phyloP scores from a whole-genome alignment of 1,139 yeast genomes.

The Candida buenavistaensis region DNA sequence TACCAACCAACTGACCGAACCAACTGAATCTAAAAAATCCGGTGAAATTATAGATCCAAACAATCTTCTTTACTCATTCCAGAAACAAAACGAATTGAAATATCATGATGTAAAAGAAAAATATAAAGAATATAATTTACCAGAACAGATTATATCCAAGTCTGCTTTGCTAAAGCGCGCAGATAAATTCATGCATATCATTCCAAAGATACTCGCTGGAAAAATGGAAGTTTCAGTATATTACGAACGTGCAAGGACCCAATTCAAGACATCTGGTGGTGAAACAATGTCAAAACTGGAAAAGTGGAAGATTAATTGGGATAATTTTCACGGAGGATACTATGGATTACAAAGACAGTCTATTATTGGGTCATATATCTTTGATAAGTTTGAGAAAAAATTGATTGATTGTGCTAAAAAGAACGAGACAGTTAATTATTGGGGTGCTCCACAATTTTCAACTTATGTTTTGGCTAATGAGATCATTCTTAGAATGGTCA shows the following conservation, averaged over 20 bases:
- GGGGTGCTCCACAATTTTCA: slow-evolving; percentile 59
- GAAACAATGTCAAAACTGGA: slow-evolving; percentile 50
- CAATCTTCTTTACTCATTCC: slow-evolving; percentile 11
- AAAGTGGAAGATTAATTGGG: slow-evolving; percentile 47
- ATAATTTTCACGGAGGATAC: slow-evolving; percentile 57
- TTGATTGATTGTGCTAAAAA: slow-evolving; percentile 24
- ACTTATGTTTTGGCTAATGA: slow-evolving; percentile 67
- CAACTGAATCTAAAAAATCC: background rate
- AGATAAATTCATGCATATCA: slow-evolving; percentile 27
- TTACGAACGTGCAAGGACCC: slow-evolving; percentile 47
- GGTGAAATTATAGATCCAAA: slow-evolving; percentile 5
- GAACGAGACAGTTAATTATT: slow-evolving; percentile 53
- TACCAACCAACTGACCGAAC: no score
- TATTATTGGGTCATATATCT: slow-evolving; percentile 42
- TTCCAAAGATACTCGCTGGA: slow-evolving; percentile 48
- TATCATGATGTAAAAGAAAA: slow-evolving; percentile 19
- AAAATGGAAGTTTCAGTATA: slow-evolving; percentile 40
- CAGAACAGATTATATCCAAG: slow-evolving; percentile 28
- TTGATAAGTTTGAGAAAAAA: slow-evolving; percentile 25
- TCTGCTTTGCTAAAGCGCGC: slow-evolving; percentile 24
- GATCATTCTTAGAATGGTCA: slow-evolving; percentile 50
- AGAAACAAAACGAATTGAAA: slow-evolving; percentile 17
- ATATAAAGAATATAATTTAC: slow-evolving; percentile 24
- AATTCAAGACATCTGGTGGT: slow-evolving; percentile 35
- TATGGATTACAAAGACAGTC: slow-evolving; percentile 61